Base-by-base conservation (phyloP, 1,284 basidiomycete genomes). In the Meripilus lineatus region DNA sequence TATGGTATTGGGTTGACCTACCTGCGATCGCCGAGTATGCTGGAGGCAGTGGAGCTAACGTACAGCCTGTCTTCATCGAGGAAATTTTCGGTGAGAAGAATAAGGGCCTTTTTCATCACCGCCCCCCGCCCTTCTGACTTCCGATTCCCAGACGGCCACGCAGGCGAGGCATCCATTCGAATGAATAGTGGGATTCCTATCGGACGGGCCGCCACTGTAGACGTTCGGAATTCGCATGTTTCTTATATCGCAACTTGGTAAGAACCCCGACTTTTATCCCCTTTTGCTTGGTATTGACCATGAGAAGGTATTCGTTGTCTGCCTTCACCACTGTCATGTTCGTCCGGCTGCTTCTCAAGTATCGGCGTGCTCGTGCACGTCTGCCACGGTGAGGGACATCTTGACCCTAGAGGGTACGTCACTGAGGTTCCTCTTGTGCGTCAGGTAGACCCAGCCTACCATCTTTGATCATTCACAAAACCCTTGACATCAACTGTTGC, bases 241-340 rank as follows among this genome's bases (percentile, higher is more conserved):
- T 94, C 93, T 5, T 99, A 99, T 63, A 91, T 95, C 5, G 79
- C 88, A 15, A 99, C 95, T 10, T 99, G 95, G 95, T 93, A 56
- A 38, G 72, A 53, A 17, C 8, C 21, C 22, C 48, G 38, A 22
- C 4, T 43, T 42, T 11, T 13, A 22, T 3, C 22, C 4, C n/a
- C 18, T 3, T 13, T 4, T 1, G 7, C 18, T 17, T 13, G 7
- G 1, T 32, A 14, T 15, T 30, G 8, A 47, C 42, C 39, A 42
- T 15, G 48, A 38, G 21, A 49, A 88, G 85, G 84, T 88, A 81
- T 65, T 74, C 81, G 1, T 64, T 88, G 8, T 88, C 84, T 6
- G 80, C 72, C 6, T 70, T 88, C 45, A 88, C 84, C 1, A 66
- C 73, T 1, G 64, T 76, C 50, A 82, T 83, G 79, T 81, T 83